Evolutionary conservation across 2,329 filamentous ascomycete genomes (phyloP).

Genomic region (Celoporthe dispersa): DNA sequence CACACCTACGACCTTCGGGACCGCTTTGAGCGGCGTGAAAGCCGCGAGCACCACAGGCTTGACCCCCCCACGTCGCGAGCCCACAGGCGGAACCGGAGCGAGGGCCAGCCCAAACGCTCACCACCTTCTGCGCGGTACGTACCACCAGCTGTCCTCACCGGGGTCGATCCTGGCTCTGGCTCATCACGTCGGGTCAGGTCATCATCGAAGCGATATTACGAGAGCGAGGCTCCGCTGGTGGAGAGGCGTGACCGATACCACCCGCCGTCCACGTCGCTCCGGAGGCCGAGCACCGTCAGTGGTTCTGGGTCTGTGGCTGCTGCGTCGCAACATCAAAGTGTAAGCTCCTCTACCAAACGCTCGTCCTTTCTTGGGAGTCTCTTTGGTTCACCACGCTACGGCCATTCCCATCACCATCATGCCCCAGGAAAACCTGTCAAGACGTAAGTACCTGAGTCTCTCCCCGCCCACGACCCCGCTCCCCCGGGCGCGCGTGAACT

Average conservation of each 20-base stretch:
- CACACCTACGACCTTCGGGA: constrained; percentile 31
- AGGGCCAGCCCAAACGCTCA: constrained; percentile 34
- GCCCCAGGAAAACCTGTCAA: constrained; percentile 33
- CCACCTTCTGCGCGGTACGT: constrained; percentile 40
- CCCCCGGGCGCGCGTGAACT: constrained; percentile 18
- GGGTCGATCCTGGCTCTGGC: constrained; percentile 16
- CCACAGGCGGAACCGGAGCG: constrained; percentile 33
- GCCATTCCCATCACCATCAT: constrained; percentile 28
- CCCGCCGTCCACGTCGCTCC: constrained; percentile 36
- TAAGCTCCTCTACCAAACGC: constrained; percentile 42
- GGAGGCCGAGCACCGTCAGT: constrained; percentile 41
- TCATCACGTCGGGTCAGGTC: constrained; percentile 28
- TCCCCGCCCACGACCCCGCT: too few relatives aligned
- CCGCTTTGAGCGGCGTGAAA: constrained; percentile 22
- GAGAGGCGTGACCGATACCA: constrained; percentile 34
- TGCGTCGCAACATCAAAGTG: constrained; percentile 40
- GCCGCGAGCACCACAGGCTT: constrained; percentile 33
- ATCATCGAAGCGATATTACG: constrained; percentile 34
- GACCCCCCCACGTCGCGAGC: constrained; percentile 35
- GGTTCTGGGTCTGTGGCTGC: constrained; percentile 40
- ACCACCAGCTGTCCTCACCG: constrained; percentile 17
- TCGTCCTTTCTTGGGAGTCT: constrained; percentile 43
- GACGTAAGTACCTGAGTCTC: constrained; percentile 31
- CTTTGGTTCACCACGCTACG: constrained; percentile 36
- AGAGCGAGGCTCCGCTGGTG: constrained; percentile 38